Base-by-base conservation (phyloP, 805 yeast species). In the Candida chauliodis region DNA sequence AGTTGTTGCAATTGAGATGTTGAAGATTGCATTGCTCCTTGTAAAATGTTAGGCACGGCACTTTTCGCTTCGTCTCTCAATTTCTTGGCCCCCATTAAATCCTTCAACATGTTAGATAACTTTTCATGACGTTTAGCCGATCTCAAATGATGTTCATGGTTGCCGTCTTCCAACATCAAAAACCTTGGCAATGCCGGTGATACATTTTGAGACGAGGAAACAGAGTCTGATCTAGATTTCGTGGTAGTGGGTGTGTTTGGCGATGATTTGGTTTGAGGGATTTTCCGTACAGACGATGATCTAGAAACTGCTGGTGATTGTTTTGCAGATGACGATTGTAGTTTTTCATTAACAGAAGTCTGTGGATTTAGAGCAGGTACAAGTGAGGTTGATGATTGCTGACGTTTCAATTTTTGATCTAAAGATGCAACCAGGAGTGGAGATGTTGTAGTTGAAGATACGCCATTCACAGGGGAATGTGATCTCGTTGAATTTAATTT, bases 111-210 rank as follows among this genome's bases (percentile, higher is more conserved):
- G 43, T 78, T 78, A 6, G 81, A 72, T 25, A 84, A 57, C 49
- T 84, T 84, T 52, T 84, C 95, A 57, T 84, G 91, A 49, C 95
- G 69, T 55, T 79, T 82, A 6, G 91, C 81, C 30, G 82, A 80
- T 42, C 78, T 73, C 43, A 91, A 67, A 55, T 78, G 79, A 59
- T 91, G 99, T 51, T 77, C 86, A 59, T 91, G 99, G 9, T 63
- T 46, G 4, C 95, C 95, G 48, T 81, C 82, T 34, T 80, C 87
- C 35, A 66, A 62, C 52, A 80, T 61, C 15, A 64, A 50, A 53
- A 81, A 81, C 30, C 90, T 50, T 1, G 76, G 76, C 17, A 30
- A 29, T 6, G 37, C 15, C 13, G 37, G 37, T 18, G 30, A 25
- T 9, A 26, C 15, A 34, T 18, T 34, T 26, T 22, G 28, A 10